Conservation (phyloP, 1,284 basidiomycete species). For the Inonotus obliquus region DNA sequence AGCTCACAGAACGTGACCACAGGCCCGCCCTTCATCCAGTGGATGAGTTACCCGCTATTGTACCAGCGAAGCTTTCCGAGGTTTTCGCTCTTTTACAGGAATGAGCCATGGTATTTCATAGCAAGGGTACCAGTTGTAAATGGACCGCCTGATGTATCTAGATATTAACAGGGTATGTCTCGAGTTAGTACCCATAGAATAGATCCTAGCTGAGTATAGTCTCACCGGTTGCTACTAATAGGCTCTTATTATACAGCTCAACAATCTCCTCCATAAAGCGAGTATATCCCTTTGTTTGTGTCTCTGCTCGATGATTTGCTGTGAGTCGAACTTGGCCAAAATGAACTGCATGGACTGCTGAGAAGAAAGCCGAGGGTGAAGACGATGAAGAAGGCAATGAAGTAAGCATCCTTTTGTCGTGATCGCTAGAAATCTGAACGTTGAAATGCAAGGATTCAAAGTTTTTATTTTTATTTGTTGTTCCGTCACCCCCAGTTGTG, state of each 20-base stretch:
- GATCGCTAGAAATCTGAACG: too few relatives aligned
- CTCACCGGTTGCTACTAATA: not conserved
- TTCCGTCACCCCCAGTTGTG: too few relatives aligned
- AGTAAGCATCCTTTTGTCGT: too few relatives aligned
- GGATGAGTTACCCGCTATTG: conserved; percentile 42
- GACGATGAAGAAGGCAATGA: too few relatives aligned
- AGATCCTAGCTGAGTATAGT: too few relatives aligned
- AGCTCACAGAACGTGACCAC: too few relatives aligned
- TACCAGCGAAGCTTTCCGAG: conserved; percentile 60
- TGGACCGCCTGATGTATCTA: conserved; percentile 2
- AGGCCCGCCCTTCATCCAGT: conserved; percentile 42
- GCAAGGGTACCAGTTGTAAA: not conserved
- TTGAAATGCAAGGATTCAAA: too few relatives aligned
- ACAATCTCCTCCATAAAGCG: not conserved
- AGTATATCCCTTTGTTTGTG: not conserved
- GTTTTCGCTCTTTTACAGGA: conserved; percentile 60
- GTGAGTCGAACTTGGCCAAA: conserved; percentile 3
- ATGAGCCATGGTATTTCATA: conserved; percentile 4
- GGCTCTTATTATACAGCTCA: conserved; percentile 1
- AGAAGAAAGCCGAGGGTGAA: too few relatives aligned
- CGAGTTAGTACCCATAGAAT: too few relatives aligned
- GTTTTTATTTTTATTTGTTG: too few relatives aligned
- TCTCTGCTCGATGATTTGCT: conserved; percentile 4
- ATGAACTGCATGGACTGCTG: not conserved
- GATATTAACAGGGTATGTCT: too few relatives aligned